Conservation (phyloP, 116 monocot species). For the Papilionanthe hybrid region DNA sequence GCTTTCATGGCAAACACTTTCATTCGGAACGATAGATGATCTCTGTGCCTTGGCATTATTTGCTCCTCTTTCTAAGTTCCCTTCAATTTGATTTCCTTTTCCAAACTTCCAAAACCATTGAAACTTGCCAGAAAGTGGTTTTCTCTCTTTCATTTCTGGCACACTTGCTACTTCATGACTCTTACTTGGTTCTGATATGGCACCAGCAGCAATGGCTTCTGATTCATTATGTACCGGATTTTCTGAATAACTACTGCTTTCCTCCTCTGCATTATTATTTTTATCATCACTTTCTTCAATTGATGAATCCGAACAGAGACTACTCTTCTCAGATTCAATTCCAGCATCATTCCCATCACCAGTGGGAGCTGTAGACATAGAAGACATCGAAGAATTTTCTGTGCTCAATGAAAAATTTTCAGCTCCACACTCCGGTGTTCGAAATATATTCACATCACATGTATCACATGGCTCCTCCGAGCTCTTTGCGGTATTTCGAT, state of each 20-base stretch:
- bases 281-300: slow-evolving; percentile 38
- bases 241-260: slow-evolving; percentile 7
- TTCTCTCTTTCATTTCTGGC: slow-evolving; percentile 35
- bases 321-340: slow-evolving; percentile 60
- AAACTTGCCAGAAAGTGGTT: slow-evolving; percentile 32
- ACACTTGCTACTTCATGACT: slow-evolving; percentile 9
- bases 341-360: slow-evolving; percentile 30
- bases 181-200: slow-evolving; percentile 9
- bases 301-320: slow-evolving; percentile 55
- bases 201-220: slow-evolving; percentile 11
- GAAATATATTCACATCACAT: not conserved
- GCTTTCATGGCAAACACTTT: slow-evolving; percentile 14
- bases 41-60: slow-evolving; percentile 9
- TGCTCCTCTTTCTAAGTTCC: slow-evolving; percentile 20
- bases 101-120: slow-evolving; percentile 58
- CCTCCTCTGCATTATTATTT: slow-evolving; percentile 10
- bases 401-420: slow-evolving; percentile 27
- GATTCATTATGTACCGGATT: not conserved
- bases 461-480: not conserved
- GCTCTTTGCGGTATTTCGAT: slow-evolving; percentile 12
- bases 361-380: slow-evolving; percentile 23
- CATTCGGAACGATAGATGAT: slow-evolving; percentile 11
- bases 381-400: slow-evolving; percentile 41
- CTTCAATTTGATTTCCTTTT: slow-evolving; percentile 22
- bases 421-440: slow-evolving; percentile 16